These are phyloP conservation scores for Chaetomium globosum DNA, from an alignment of 2,329 filamentous ascomycete species.

Conservation along the genomic window DNA sequence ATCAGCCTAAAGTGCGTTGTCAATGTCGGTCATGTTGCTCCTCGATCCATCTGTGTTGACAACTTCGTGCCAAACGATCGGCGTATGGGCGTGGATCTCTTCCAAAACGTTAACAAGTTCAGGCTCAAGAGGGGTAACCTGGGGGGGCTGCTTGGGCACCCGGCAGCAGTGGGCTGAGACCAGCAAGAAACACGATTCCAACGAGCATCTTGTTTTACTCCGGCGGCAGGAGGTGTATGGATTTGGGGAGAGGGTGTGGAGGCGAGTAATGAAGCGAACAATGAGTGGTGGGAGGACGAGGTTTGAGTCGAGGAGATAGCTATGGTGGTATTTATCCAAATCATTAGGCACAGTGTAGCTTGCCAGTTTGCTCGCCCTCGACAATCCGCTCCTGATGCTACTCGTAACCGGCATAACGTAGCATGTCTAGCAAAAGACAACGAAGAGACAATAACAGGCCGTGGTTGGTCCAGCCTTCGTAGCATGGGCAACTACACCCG, in stretches of 20 bases:
- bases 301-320: neutral
- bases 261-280: neutral
- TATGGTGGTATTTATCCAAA: neutral
- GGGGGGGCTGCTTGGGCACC: neutral
- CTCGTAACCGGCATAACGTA: neutral
- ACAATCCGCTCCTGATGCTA: neutral
- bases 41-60: neutral
- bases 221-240: too few species aligned
- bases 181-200: neutral
- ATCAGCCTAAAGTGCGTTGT: too few species aligned
- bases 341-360: neutral
- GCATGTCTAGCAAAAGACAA: neutral
- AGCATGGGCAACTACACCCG: neutral
- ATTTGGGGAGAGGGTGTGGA: neutral
- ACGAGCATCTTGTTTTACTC: neutral
- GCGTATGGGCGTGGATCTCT: neutral
- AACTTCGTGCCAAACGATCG: neutral
- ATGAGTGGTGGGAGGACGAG: neutral
- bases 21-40: neutral
- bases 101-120: neutral
- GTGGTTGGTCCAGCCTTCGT: neutral
- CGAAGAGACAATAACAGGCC: neutral
- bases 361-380: neutral
- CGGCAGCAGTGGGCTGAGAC: neutral
- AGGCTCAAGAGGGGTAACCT: neutral